A percentile compares a stretch with the other conserved stretches of the same genome.
Evolutionary conservation across 1,284 basidiomycete genomes (phyloP).

Genomic region (Heimioporus retisporus): DNA sequence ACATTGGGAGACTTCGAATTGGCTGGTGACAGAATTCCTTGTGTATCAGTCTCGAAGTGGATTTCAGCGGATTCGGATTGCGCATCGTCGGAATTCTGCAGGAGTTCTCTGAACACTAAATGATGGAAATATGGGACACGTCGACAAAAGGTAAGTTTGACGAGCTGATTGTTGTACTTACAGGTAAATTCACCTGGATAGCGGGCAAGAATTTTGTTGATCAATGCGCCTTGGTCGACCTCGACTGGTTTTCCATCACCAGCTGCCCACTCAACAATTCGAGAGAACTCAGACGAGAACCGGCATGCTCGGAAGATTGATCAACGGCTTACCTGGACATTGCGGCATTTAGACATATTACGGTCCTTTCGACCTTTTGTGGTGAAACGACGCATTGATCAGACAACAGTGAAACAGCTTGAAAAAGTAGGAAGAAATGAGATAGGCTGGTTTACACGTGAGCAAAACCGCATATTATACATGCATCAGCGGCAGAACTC

Average conservation of each 20-base stretch:
- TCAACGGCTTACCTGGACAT: too few relatives aligned
- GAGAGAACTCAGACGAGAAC: not conserved
- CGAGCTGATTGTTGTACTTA: not conserved
- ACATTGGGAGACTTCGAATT: not conserved
- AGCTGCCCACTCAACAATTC: not conserved
- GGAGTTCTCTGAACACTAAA: slow-evolving; percentile 87
- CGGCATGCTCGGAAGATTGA: not conserved
- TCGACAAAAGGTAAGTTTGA: not conserved
- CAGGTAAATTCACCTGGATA: slow-evolving; percentile 94
- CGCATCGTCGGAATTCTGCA: slow-evolving; percentile 96
- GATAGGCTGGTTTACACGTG: too few relatives aligned
- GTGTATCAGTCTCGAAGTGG: slow-evolving; percentile 62
- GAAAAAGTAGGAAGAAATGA: too few relatives aligned
- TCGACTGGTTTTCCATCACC: slow-evolving; percentile 39
- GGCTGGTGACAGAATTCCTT: not conserved
- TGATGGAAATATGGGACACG: not conserved
- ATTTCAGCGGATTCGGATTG: slow-evolving; percentile 84
- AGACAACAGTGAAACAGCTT: too few relatives aligned
- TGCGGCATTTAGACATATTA: too few relatives aligned
- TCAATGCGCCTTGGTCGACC: slow-evolving; percentile 94
- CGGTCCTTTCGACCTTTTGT: too few relatives aligned
- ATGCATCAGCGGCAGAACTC: too few relatives aligned
- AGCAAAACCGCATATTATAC: too few relatives aligned
- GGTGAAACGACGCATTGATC: too few relatives aligned
- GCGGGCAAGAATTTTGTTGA: slow-evolving; percentile 94